Conservation (phyloP, 768 basidiomycete genomes). For the Leccinum variicolor region DNA sequence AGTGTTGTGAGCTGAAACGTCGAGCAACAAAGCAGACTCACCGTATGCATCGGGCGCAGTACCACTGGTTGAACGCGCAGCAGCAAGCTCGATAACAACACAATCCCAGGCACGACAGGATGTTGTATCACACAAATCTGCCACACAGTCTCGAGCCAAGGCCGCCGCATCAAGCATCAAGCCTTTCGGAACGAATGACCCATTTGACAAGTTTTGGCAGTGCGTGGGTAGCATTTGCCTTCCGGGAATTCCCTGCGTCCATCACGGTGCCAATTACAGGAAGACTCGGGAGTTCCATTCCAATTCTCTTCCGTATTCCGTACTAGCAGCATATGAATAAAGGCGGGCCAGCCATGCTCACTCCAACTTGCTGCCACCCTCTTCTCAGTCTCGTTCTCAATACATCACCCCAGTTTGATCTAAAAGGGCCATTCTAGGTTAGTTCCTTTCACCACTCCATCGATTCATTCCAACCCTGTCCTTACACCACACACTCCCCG, state of each 20-base stretch:
- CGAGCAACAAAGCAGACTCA: background rate
- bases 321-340: background rate
- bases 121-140: background rate
- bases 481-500: background rate
- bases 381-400: background rate
- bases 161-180: background rate
- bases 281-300: background rate
- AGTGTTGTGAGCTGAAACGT: background rate
- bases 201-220: background rate
- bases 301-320: background rate
- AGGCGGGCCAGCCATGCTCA: background rate
- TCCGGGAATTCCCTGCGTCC: background rate
- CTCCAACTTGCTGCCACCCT: background rate
- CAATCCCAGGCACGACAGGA: background rate
- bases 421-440: background rate
- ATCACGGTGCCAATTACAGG: too few species aligned
- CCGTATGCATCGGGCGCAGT: background rate
- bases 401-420: background rate
- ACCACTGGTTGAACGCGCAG: too few species aligned
- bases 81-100: background rate
- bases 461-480: background rate
- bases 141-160: background rate
- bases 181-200: background rate
- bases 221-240: background rate
- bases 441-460: background rate